Evolutionary conservation across 495 filamentous ascomycete species (phyloP).

Genomic region (Podospora appendiculata): DNA sequence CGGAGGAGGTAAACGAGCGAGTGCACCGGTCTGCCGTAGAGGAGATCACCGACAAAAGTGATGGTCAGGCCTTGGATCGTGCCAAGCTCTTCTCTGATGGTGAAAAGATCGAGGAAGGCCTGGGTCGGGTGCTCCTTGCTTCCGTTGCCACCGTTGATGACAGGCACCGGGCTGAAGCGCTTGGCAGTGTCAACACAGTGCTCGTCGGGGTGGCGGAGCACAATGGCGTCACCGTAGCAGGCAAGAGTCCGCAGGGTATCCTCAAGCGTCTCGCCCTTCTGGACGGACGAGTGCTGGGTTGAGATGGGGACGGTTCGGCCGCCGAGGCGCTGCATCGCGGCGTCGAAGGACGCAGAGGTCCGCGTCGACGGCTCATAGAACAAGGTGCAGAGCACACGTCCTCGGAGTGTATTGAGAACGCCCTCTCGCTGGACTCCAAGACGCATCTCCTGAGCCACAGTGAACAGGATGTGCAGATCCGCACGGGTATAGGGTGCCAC

Average conservation of each 20-base stretch:
- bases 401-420: constrained; percentile 77
- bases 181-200: constrained; percentile 68
- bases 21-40: constrained; percentile 90
- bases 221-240: constrained; percentile 89
- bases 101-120: constrained; percentile 97
- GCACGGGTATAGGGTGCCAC: constrained; percentile 80
- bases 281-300: constrained; percentile 71
- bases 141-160: constrained; percentile 97
- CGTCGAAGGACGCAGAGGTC: constrained; percentile 92
- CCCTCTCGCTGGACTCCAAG: constrained; percentile 86
- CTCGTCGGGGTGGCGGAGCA: constrained; percentile 84
- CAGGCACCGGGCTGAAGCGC: constrained; percentile 78
- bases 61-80: constrained; percentile 90
- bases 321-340: constrained; percentile 95
- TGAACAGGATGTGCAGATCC: constrained; percentile 89
- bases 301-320: constrained; percentile 72
- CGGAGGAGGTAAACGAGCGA: constrained; percentile 85
- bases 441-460: constrained; percentile 93
- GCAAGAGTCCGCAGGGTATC: constrained; percentile 90
- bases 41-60: constrained; percentile 89
- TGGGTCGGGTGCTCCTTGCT: constrained; percentile 94
- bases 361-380: constrained; percentile 98
- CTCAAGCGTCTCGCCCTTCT: constrained; percentile 89
- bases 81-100: constrained; percentile 93
- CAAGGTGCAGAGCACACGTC: constrained; percentile 77